Conservation (phyloP, 441 rosid genomes). For the Pelargonium australe region DNA sequence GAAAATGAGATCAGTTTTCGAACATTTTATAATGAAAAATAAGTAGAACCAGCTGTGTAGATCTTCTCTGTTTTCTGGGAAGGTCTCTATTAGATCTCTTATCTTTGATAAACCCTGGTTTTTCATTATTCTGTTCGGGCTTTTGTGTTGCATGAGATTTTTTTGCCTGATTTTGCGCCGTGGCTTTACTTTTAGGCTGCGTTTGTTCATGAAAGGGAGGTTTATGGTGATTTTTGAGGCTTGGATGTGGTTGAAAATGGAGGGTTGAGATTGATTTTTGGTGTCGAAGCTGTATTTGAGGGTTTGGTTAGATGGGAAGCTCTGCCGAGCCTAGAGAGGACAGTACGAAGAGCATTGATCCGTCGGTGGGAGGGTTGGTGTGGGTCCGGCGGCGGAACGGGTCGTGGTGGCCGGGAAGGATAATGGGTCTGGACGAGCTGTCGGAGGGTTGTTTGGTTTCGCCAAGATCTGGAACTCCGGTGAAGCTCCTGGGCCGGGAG, state of each 20-base stretch:
- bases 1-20: too few species aligned
- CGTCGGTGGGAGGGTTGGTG: slow-evolving; percentile 85
- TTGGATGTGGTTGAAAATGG: slow-evolving; percentile 22
- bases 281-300: slow-evolving; percentile 17
- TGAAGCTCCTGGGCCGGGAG: slow-evolving; percentile 89
- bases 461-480: slow-evolving; percentile 84
- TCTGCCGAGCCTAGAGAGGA: background rate
- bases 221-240: too few species aligned
- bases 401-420: slow-evolving; percentile 99
- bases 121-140: too few species aligned
- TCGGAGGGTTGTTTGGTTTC: slow-evolving; percentile 68
- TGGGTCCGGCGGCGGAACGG: slow-evolving; percentile 98
- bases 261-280: slow-evolving; percentile 22
- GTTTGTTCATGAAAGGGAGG: too few species aligned
- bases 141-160: too few species aligned
- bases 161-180: too few species aligned
- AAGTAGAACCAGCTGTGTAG: too few species aligned
- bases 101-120: too few species aligned
- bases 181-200: too few species aligned
- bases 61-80: too few species aligned
- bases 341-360: slow-evolving; percentile 49
- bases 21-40: too few species aligned
- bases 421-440: slow-evolving; percentile 60
- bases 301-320: background rate
- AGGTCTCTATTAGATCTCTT: too few species aligned